Percentiles rank a stretch among this genome's conserved stretches.
Evolutionary conservation across 345 rosid species (phyloP).

Genomic region (Populus davidiana): DNA sequence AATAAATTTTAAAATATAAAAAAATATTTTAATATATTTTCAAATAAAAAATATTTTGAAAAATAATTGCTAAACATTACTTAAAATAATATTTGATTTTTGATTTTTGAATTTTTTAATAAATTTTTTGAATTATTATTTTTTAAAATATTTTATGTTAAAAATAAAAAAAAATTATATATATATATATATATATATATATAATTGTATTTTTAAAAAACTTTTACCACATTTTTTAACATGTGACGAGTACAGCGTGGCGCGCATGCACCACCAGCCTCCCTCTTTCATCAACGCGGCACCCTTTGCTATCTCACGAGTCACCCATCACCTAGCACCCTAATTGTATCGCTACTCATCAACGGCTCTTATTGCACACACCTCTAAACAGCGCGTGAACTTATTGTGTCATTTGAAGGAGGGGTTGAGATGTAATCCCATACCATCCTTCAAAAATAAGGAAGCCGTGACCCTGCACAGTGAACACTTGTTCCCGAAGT

Average conservation of each 20-base stretch:
- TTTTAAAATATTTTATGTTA: too few relatives aligned
- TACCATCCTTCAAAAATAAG: slow-evolving; percentile 19
- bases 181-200: too few relatives aligned
- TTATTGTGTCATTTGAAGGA: not conserved
- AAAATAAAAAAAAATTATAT: too few relatives aligned
- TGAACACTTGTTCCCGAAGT: slow-evolving; percentile 38
- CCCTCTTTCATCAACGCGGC: slow-evolving; percentile 8
- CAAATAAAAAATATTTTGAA: too few relatives aligned
- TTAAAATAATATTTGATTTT: too few relatives aligned
- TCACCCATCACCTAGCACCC: not conserved
- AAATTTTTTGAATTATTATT: too few relatives aligned
- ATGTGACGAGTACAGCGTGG: not conserved
- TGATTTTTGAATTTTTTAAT: too few relatives aligned
- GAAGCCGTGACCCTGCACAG: slow-evolving; percentile 8
- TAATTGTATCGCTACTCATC: slow-evolving; percentile 6
- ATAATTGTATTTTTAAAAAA: too few relatives aligned
- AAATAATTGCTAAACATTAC: too few relatives aligned
- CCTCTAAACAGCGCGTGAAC: not conserved
- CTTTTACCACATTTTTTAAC: too few relatives aligned
- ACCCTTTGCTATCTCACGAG: slow-evolving; percentile 11
- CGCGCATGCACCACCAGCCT: not conserved
- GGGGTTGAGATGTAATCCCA: slow-evolving; percentile 26
- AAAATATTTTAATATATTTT: too few relatives aligned
- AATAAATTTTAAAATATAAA: too few relatives aligned
- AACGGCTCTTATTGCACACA: slow-evolving; percentile 4